Base-by-base conservation (phyloP, 768 basidiomycete species). In the Tricholoma terreum region DNA sequence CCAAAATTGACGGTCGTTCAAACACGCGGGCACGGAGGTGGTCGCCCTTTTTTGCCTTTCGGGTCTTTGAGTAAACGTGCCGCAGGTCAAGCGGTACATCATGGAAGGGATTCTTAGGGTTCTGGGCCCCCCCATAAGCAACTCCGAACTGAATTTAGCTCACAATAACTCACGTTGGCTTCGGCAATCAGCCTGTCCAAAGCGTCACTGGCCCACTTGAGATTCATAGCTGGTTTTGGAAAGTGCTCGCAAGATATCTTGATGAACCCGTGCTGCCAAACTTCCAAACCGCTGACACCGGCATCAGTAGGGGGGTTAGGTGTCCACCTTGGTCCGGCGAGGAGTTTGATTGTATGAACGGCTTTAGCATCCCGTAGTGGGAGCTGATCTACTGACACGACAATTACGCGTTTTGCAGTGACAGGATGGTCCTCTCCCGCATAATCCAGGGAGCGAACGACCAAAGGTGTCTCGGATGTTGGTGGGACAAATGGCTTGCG, bases 211-310 rank as follows among this genome's bases (percentile, higher is more conserved):
- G 90, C 92, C 90, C 93, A 96, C 71, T 95, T 96, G 65, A 96
- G 76, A 72, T 99, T 99, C 90, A 91, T 88, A 24, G 84, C 79
- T 1, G 86, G 83, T 62, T 83, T 79, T 6, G 86, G 85, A 71
- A 93, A 96, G 71, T 89, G 84, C 65, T 98, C 95, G 67, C 91
- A 94, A 0, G 89, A 81, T 59, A 98, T 90, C 75, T 94, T 94
- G 72, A 99, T 77, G 73, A 83, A 95, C 4, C 95, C 95, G 56
- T 92, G 82, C 52, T 80, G 77, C 69, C 79, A 83, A 9, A 68
- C 71, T 46, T 77, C 77, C 42, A 80, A 70, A 9, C 70, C 70
- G 48, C 75, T 76, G 21, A 85, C 71, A 1, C 92, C 92, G 33
- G 85, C 80, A 61, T 91, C 86, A 14, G 80, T 73, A 2, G 90